These are phyloP conservation scores for Chiua sp. DNA, from an alignment of 1,284 basidiomycete genomes.

Conservation along the genomic window DNA sequence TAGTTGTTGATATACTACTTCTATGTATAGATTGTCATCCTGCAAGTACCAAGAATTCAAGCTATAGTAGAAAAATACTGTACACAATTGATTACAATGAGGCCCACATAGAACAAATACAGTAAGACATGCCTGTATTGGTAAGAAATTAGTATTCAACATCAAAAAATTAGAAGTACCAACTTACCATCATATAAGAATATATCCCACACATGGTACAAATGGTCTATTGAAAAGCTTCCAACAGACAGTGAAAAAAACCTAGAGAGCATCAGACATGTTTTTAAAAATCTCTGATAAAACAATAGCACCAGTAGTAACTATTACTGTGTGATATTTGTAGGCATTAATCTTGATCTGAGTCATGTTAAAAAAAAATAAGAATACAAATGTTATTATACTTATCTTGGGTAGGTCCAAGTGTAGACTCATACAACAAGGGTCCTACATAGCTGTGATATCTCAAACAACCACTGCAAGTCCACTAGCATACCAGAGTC, in stretches of 20 bases:
- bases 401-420: no score
- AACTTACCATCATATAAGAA: constrained; percentile 83
- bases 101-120: constrained; percentile 82
- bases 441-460: no score
- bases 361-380: no score
- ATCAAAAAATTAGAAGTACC: not conserved
- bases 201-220: constrained; percentile 88
- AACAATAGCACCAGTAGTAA: constrained; percentile 41
- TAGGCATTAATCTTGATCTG: no score
- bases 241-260: constrained; percentile 78
- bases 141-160: constrained; percentile 8
- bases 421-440: no score
- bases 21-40: constrained; percentile 80
- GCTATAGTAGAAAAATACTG: constrained; percentile 62
- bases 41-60: constrained; percentile 73
- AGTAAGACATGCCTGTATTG: constrained; percentile 67
- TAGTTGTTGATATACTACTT: constrained; percentile 74
- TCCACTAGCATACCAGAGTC: no score
- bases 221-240: constrained; percentile 74
- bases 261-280: constrained; percentile 44
- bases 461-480: no score
- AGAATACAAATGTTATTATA: no score
- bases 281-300: not conserved
- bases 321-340: constrained; percentile 67
- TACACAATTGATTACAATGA: constrained; percentile 74